phyloP scores from a whole-genome alignment of 108 stramenopile genomes.

The Cyclotella sp. region DNA sequence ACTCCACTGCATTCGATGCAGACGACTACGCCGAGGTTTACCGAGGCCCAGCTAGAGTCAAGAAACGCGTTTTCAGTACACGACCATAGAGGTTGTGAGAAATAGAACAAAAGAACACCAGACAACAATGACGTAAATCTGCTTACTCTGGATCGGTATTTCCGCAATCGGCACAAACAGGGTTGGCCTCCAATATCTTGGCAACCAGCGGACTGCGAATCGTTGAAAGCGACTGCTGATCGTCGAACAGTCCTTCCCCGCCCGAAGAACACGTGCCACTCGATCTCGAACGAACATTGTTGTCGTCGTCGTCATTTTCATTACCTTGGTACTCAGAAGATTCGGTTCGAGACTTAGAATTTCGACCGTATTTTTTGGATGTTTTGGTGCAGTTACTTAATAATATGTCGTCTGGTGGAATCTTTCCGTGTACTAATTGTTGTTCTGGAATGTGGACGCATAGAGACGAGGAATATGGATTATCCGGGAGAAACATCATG shows the following conservation, averaged over 20 bases:
- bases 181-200: constrained; percentile 70
- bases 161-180: constrained; percentile 86
- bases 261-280: constrained; percentile 8
- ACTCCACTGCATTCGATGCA: constrained; percentile 99
- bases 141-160: constrained; percentile 64
- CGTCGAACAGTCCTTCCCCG: constrained; percentile 8
- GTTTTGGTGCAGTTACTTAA: constrained; percentile 25
- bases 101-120: background rate
- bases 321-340: constrained; percentile 51
- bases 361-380: constrained; percentile 25
- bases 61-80: no score
- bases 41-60: constrained; percentile 64
- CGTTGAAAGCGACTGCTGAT: constrained; percentile 7
- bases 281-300: constrained; percentile 18
- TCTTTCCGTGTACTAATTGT: constrained; percentile 75
- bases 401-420: constrained; percentile 50
- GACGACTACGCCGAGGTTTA: constrained; percentile 89
- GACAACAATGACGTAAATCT: background rate
- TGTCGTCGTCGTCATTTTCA: constrained; percentile 35
- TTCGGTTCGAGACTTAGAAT: constrained; percentile 38
- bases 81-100: no score
- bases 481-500: background rate
- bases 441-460: constrained; percentile 40
- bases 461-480: background rate
- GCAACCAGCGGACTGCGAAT: constrained; percentile 56